These are phyloP conservation scores for Carex scoparia DNA, from an alignment of 176 grass and related monocot species.

Conservation along the genomic window DNA sequence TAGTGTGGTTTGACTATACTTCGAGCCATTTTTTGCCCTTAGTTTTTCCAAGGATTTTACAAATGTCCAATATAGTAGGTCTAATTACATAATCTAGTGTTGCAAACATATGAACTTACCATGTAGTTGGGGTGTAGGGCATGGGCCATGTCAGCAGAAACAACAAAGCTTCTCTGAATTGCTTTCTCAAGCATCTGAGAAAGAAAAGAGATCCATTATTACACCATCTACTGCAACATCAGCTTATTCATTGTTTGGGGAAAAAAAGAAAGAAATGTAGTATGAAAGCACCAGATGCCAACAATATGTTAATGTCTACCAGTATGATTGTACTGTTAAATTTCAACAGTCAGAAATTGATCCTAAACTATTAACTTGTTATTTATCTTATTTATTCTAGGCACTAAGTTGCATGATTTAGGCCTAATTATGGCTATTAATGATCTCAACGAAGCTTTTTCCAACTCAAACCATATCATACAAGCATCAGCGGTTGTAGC, in stretches of 20 bases:
- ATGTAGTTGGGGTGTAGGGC: slow-evolving; percentile 92
- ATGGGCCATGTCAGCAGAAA: slow-evolving; percentile 98
- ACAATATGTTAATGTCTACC: neutral
- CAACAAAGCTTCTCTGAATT: slow-evolving; percentile 89
- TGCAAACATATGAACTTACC: slow-evolving; percentile 25
- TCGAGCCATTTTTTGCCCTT: neutral
- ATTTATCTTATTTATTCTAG: neutral
- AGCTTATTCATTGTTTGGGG: neutral
- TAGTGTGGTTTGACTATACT: neutral
- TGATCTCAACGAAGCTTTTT: neutral
- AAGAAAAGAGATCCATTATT: slow-evolving; percentile 27
- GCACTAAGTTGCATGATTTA: neutral
- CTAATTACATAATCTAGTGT: neutral
- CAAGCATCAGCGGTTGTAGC: neutral
- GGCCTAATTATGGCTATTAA: neutral
- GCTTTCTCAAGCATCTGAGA: slow-evolving; percentile 71
- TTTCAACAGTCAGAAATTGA: neutral
- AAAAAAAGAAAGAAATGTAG: neutral
- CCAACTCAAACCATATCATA: neutral
- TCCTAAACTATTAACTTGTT: neutral
- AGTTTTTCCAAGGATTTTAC: neutral
- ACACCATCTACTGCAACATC: neutral
- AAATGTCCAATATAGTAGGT: neutral
- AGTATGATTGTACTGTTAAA: neutral
- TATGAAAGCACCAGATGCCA: neutral